Evolutionary conservation across 495 filamentous ascomycete species (phyloP), one percentile per base, ranked within the genome.

Genomic region (Penicillium herquei): DNA sequence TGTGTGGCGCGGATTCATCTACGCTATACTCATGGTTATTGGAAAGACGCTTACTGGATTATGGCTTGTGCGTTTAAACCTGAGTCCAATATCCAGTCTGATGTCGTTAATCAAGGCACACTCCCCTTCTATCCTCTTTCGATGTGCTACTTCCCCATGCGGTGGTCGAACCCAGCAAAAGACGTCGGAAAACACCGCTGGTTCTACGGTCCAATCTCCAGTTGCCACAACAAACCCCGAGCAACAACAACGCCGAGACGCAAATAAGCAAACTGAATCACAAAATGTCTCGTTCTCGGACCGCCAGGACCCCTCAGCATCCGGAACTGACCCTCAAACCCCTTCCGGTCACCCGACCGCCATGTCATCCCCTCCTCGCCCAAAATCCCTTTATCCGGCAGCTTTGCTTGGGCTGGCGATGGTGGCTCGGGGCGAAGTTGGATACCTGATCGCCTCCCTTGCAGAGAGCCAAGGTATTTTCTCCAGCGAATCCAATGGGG

Each of bases 351-450:
- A 26, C 4, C 21, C 21, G 21, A 26, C 1, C 21, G 21, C 21
- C 21, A 26, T 26, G 1, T 12, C 7, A 12, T 39, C 40, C 13
- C 41, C 68, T 7, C 58, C 70, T 0, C 80, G 80, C 32, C 79
- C 80, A 0, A 72, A 76, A 34, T 85, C 82, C 5, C 70, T 86
- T 4, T 84, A 87, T 46, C 84, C 85, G 7, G 67, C 84, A 2
- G 67, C 77, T 0, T 83, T 90, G 7, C 58, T 90, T 12, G 77
- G 78, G 0, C 63, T 74, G 35, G 81, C 87, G 0, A 92, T 92
- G 88, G 81, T 87, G 0, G 83, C 90, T 0, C 79, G 88, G 34
- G 90, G 89, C 3, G 89, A 96, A 63, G 87, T 93, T 26, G 89
- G 88, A 0, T 89, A 90, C 52, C 70, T 93, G 17, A 89, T 94